Conservation (phyloP, 2,329 filamentous ascomycete genomes). For the Dryadomyces quercivorus region DNA sequence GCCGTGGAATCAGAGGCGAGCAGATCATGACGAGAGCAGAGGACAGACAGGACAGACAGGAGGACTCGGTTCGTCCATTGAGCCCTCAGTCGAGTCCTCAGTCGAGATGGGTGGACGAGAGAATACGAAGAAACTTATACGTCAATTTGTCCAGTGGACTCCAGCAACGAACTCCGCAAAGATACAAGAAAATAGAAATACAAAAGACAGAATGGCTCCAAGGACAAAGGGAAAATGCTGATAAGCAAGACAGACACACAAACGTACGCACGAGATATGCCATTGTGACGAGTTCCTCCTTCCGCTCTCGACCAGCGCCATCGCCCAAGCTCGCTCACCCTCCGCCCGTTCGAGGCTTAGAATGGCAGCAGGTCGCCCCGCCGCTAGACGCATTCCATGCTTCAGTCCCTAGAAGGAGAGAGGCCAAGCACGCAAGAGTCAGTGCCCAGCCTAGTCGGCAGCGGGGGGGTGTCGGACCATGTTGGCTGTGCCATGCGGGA, state of each 20-base stretch:
- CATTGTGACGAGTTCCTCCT: too few species aligned
- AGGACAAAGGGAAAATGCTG: background rate
- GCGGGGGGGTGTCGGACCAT: too few species aligned
- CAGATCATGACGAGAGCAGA: background rate
- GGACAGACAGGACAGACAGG: background rate
- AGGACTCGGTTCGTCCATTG: background rate
- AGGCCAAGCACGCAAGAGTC: background rate
- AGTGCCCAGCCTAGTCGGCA: too few species aligned
- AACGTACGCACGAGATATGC: background rate
- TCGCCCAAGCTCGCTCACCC: too few species aligned
- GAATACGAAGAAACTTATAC: background rate
- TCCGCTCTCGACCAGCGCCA: too few species aligned
- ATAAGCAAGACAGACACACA: background rate
- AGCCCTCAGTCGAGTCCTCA: background rate
- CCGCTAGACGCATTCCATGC: background rate
- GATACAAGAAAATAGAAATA: background rate
- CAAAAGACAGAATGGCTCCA: background rate
- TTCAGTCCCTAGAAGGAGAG: background rate
- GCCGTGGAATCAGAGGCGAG: background rate
- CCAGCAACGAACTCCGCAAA: background rate
- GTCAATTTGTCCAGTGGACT: background rate
- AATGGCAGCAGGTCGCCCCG: background rate
- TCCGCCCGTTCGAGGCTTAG: too few species aligned
- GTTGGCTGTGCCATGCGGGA: too few species aligned
- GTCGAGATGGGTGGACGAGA: too few species aligned